These are phyloP conservation scores for Wickerhamomyces mucosus DNA, from an alignment of 805 yeast species.

Conservation along the genomic window DNA sequence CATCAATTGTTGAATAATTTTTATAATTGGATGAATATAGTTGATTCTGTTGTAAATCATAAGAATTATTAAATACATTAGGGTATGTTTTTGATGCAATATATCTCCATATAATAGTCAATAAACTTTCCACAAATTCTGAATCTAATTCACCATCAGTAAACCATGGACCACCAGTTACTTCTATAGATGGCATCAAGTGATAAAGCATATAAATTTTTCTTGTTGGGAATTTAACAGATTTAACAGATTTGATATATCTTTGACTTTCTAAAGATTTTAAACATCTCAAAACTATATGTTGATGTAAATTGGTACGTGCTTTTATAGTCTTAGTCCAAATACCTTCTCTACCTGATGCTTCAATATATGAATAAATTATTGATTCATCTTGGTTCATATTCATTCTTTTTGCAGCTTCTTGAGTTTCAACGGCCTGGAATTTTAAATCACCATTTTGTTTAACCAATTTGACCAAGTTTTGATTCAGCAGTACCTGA, in stretches of 20 bases:
- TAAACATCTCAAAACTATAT: slow-evolving; percentile 76
- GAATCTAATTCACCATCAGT: slow-evolving; percentile 92
- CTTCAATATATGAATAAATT: slow-evolving; percentile 86
- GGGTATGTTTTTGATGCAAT: slow-evolving; percentile 74
- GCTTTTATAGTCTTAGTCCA: slow-evolving; percentile 92
- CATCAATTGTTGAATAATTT: slow-evolving; percentile 60
- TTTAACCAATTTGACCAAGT: slow-evolving; percentile 60
- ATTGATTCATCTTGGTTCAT: slow-evolving; percentile 86
- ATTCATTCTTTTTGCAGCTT: slow-evolving; percentile 65
- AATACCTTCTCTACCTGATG: slow-evolving; percentile 89
- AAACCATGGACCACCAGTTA: slow-evolving; percentile 99
- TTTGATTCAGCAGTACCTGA: slow-evolving; percentile 44
- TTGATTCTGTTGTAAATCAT: slow-evolving; percentile 21
- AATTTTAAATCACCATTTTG: slow-evolving; percentile 61
- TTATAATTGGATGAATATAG: slow-evolving; percentile 48
- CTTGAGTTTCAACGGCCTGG: slow-evolving; percentile 62
- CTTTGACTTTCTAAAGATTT: slow-evolving; percentile 74
- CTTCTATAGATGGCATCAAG: slow-evolving; percentile 88
- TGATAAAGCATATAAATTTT: slow-evolving; percentile 93
- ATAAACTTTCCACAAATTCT: slow-evolving; percentile 79
- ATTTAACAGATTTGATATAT: slow-evolving; percentile 80
- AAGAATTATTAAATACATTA: slow-evolving; percentile 39
- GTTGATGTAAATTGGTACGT: slow-evolving; percentile 82
- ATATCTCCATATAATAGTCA: slow-evolving; percentile 82
- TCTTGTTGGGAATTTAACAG: slow-evolving; percentile 88